Evolutionary conservation across 176 grass and related monocot species (phyloP).

Genomic region (Carex parvula): DNA sequence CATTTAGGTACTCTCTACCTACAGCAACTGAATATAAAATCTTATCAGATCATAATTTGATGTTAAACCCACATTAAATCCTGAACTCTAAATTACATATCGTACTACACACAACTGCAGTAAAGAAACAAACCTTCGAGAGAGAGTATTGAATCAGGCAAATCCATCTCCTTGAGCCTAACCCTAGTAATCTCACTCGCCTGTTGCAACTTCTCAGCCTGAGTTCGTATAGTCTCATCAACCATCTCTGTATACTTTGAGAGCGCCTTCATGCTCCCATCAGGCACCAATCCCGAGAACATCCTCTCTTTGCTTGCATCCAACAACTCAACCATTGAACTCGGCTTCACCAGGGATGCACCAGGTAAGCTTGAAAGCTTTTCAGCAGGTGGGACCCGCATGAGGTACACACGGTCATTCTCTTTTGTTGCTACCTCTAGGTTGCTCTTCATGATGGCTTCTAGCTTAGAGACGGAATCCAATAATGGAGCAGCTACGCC

Average conservation of each 20-base stretch:
- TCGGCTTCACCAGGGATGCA: slow-evolving; percentile 80
- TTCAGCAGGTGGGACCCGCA: slow-evolving; percentile 78
- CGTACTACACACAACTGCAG: not conserved
- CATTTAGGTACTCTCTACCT: not conserved
- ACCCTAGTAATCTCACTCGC: slow-evolving; percentile 94
- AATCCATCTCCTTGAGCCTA: slow-evolving; percentile 96
- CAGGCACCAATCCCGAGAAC: slow-evolving; percentile 85
- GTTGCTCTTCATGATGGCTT: slow-evolving; percentile 76
- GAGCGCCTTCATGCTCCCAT: slow-evolving; percentile 92
- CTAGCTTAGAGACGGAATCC: slow-evolving; percentile 77
- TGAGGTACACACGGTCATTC: slow-evolving; percentile 95
- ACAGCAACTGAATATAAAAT: not conserved
- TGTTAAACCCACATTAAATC: not conserved
- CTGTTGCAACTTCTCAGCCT: slow-evolving; percentile 97
- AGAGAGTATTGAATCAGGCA: slow-evolving; percentile 95
- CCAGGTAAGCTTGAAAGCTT: slow-evolving; percentile 63
- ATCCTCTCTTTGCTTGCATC: slow-evolving; percentile 94
- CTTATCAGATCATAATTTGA: not conserved
- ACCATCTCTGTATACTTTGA: slow-evolving; percentile 99
- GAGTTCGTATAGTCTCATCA: slow-evolving; percentile 84
- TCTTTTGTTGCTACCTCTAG: slow-evolving; percentile 88
- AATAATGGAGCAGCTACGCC: slow-evolving; percentile 78
- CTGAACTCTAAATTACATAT: not conserved
- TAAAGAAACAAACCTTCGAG: slow-evolving; percentile 49
- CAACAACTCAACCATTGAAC: slow-evolving; percentile 65